Evolutionary conservation across 2,329 filamentous ascomycete genomes (phyloP).

Genomic region (Fonsecaea pugnacius): DNA sequence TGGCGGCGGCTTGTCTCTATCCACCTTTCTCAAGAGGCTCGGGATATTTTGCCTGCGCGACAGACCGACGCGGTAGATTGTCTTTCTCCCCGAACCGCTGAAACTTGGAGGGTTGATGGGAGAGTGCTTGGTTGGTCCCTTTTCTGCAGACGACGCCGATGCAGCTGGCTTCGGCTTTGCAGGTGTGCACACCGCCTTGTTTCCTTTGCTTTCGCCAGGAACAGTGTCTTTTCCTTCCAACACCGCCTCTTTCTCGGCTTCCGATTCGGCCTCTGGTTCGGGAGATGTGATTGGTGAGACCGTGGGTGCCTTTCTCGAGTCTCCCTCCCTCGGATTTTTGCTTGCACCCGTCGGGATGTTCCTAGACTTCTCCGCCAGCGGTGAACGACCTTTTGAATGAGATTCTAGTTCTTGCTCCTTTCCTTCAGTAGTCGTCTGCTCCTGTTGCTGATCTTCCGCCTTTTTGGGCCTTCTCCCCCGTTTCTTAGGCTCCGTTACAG

Average conservation of each 20-base stretch:
- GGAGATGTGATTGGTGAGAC: constrained; percentile 26
- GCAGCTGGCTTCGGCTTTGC: constrained; percentile 12
- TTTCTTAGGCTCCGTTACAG: constrained; percentile 34
- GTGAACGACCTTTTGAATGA: constrained; percentile 5
- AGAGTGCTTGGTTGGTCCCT: constrained; percentile 34
- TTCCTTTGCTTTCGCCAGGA: constrained; percentile 15
- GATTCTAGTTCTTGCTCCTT: constrained; percentile 10
- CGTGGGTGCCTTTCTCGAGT: constrained; percentile 19
- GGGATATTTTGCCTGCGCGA: constrained; percentile 37
- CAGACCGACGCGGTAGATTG: constrained; percentile 35
- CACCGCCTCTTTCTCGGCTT: background rate
- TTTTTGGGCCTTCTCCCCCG: constrained; percentile 37
- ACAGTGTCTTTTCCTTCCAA: background rate
- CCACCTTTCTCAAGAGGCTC: constrained; percentile 35
- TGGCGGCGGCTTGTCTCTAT: constrained; percentile 35
- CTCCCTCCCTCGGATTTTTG: constrained; percentile 4
- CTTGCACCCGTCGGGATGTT: constrained; percentile 13
- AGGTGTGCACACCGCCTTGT: constrained; percentile 14
- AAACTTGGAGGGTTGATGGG: constrained; percentile 33
- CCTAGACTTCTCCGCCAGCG: constrained; percentile 28
- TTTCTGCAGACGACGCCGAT: constrained; percentile 18
- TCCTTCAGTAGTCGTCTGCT: constrained; percentile 10
- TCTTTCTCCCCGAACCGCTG: constrained; percentile 20
- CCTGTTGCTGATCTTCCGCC: constrained; percentile 15
- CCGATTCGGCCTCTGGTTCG: constrained; percentile 21